Evolutionary conservation across 345 rosid species (phyloP).

Genomic region (Psidium guajava): DNA sequence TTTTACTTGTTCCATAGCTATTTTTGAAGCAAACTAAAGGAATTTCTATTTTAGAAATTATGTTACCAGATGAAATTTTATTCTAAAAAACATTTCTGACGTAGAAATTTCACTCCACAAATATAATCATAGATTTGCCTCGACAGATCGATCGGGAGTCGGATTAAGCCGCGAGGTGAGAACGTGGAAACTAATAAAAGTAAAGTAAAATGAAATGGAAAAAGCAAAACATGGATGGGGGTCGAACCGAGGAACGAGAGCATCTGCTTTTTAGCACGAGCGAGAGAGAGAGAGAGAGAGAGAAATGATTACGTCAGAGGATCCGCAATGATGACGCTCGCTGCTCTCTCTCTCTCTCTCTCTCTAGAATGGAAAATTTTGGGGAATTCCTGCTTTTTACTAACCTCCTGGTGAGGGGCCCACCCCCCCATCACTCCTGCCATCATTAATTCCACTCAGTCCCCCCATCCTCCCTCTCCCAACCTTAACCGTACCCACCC

Average conservation of each 20-base stretch:
- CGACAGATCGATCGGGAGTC: no score
- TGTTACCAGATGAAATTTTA: no score
- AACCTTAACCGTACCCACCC: no score
- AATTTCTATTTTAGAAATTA: no score
- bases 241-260: background rate
- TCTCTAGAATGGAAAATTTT: background rate
- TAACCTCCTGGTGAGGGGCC: background rate
- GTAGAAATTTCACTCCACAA: no score
- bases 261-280: background rate
- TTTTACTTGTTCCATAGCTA: no score
- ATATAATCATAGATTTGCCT: no score
- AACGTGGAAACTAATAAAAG: background rate
- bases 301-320: background rate
- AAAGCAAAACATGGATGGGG: no score
- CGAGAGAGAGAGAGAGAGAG: background rate
- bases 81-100: no score
- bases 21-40: no score
- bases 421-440: background rate
- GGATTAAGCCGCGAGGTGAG: no score
- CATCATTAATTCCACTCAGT: background rate
- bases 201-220: background rate
- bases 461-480: accelerated
- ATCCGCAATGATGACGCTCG: background rate
- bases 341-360: background rate
- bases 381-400: background rate